phyloP scores from a whole-genome alignment of 495 filamentous ascomycete species.

The Podospora appendiculata region DNA sequence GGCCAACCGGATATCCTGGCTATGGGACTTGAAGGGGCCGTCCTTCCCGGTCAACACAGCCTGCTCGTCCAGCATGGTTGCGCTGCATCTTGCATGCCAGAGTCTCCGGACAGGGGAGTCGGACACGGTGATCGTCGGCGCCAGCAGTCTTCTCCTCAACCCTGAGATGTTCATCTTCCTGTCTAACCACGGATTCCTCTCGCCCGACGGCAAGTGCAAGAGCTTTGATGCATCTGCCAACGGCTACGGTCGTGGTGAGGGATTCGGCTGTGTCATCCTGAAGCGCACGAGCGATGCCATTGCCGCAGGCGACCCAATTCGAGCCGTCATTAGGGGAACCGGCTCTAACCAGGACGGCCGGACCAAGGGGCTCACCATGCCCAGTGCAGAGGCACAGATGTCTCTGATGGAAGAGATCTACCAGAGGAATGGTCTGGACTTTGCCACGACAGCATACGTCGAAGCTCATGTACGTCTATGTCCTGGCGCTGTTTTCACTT shows the following conservation, averaged over 20 bases:
- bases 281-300: slow-evolving; percentile 45
- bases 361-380: slow-evolving; percentile 42
- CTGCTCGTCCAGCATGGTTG: slow-evolving; percentile 45
- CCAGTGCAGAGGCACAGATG: slow-evolving; percentile 36
- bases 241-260: slow-evolving; percentile 53
- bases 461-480: slow-evolving; percentile 11
- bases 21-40: slow-evolving; percentile 47
- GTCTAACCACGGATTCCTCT: slow-evolving; percentile 2
- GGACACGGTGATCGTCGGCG: slow-evolving; percentile 28
- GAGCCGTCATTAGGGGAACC: slow-evolving; percentile 46
- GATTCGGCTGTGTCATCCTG: slow-evolving; percentile 23
- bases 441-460: slow-evolving; percentile 28
- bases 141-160: slow-evolving; percentile 14
- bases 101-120: slow-evolving; percentile 28
- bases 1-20: slow-evolving; percentile 47
- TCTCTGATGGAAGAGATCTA: slow-evolving; percentile 34
- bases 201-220: slow-evolving; percentile 20
- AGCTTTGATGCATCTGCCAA: slow-evolving; percentile 23
- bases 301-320: slow-evolving; percentile 36
- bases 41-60: slow-evolving; percentile 51
- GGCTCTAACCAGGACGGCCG: slow-evolving; percentile 42
- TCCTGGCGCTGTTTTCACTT: no score
- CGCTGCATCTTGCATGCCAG: slow-evolving; percentile 39
- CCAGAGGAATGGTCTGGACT: slow-evolving; percentile 13
- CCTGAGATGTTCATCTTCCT: neutral